Evolutionary conservation across 2,329 filamentous ascomycete species (phyloP).

Genomic region (Colletotrichum brevisporum): DNA sequence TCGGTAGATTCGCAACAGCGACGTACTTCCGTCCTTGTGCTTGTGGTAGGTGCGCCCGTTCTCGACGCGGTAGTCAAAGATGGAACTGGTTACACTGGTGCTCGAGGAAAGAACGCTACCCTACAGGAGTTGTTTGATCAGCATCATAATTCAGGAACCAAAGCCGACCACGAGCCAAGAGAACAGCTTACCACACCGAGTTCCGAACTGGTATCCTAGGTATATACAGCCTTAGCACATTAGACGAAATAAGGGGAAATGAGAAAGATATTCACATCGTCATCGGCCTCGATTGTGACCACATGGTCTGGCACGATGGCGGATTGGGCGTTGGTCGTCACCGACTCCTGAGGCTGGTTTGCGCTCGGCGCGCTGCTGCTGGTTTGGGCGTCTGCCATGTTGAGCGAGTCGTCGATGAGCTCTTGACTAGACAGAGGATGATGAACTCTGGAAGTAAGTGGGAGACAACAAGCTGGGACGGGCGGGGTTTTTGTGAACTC

Average conservation of each 20-base stretch:
- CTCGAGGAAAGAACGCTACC: not conserved
- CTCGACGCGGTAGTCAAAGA: conserved; percentile 14
- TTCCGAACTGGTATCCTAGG: not conserved
- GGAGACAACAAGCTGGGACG: too few species aligned
- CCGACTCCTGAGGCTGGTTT: not conserved
- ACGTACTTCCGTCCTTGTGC: conserved; percentile 46
- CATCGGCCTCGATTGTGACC: not conserved
- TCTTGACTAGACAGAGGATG: not conserved
- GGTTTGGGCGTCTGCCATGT: not conserved
- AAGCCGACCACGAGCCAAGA: not conserved
- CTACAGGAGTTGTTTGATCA: not conserved
- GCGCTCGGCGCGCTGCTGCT: not conserved
- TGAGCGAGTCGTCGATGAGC: not conserved
- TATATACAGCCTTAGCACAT: not conserved
- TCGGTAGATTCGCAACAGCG: too few species aligned
- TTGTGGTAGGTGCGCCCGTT: conserved; percentile 35
- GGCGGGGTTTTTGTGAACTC: too few species aligned
- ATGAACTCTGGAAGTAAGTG: too few species aligned
- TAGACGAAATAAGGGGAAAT: not conserved
- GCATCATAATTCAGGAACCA: too few species aligned
- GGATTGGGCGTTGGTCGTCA: not conserved
- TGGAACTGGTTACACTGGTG: conserved; percentile 17
- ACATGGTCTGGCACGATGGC: not conserved
- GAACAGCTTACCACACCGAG: not conserved
- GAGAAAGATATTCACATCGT: not conserved